Conservation (phyloP, 2,329 filamentous ascomycete genomes). For the Trematosphaeria pertusa region DNA sequence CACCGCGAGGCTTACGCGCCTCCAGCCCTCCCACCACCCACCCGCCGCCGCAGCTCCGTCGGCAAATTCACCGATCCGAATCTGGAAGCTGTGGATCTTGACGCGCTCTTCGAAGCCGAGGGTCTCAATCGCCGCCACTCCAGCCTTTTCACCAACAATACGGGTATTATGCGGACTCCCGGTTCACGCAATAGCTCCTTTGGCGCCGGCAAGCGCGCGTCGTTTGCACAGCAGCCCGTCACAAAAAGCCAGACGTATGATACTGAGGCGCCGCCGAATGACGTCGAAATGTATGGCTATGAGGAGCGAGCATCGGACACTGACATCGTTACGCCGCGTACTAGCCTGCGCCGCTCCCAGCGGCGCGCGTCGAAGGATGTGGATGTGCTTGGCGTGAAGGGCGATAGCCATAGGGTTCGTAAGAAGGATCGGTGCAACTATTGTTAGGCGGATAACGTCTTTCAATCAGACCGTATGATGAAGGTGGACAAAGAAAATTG, state of each 20-base stretch:
- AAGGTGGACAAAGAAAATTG: too few species aligned
- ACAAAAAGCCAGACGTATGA: conserved; percentile 6
- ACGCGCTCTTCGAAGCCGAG: neutral
- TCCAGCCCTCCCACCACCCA: neutral
- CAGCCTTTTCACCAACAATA: too few species aligned
- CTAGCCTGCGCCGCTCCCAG: too few species aligned
- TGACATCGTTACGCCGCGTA: too few species aligned
- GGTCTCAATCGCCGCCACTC: conserved; percentile 7
- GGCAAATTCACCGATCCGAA: conserved; percentile 4
- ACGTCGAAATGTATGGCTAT: too few species aligned
- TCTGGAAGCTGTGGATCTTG: conserved; percentile 3
- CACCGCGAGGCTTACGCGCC: neutral
- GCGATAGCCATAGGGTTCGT: too few species aligned
- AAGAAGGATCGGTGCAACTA: too few species aligned
- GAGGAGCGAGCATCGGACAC: too few species aligned
- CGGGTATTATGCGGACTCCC: conserved; percentile 8
- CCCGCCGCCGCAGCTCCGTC: neutral
- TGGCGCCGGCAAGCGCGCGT: conserved; percentile 5
- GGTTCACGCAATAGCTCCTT: conserved; percentile 1
- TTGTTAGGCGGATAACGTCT: too few species aligned
- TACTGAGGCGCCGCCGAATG: conserved; percentile 8
- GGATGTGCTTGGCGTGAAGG: too few species aligned
- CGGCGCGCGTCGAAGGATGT: too few species aligned
- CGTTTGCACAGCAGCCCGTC: conserved; percentile 11
- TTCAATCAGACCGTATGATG: too few species aligned